A percentile compares a stretch with the other conserved stretches of the same genome.
phyloP scores from a whole-genome alignment of 2,329 filamentous ascomycete species.

The Aspergillus fumigatus region DNA sequence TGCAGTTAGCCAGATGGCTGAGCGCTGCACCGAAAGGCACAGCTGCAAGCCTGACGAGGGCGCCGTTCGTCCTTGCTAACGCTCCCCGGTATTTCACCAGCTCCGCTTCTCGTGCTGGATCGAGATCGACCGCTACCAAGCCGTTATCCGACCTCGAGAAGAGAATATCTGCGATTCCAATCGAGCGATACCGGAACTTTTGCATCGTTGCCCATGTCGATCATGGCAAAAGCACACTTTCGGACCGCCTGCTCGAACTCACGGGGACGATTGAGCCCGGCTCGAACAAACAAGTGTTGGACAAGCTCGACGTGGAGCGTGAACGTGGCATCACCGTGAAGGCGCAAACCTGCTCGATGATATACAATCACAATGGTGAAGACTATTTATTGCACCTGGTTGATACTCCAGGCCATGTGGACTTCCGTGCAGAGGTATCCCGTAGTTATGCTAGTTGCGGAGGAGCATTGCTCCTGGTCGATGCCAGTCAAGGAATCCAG shows the following conservation, averaged over 20 bases:
- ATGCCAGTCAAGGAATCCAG: constrained; percentile 94
- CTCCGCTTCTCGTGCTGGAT: constrained; percentile 21
- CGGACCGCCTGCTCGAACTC: constrained; percentile 84
- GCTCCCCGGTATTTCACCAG: constrained; percentile 28
- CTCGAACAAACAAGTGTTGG: constrained; percentile 88
- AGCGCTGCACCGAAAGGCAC: constrained; percentile 35
- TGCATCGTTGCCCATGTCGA: constrained; percentile 99
- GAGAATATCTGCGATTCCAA: constrained; percentile 49
- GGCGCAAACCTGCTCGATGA: constrained; percentile 97
- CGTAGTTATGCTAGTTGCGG: constrained; percentile 94
- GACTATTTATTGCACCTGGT: constrained; percentile 95
- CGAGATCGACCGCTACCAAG: constrained; percentile 19
- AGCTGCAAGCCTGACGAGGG: constrained; percentile 26
- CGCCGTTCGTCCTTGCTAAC: constrained; percentile 21
- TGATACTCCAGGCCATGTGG: constrained; percentile 95
- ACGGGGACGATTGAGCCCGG: constrained; percentile 88
- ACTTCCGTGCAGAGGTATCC: constrained; percentile 94
- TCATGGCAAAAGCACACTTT: constrained; percentile 95
- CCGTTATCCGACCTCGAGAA: constrained; percentile 52
- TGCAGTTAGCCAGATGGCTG: constrained; percentile 45
- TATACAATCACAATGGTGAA: constrained; percentile 77
- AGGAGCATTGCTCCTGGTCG: constrained; percentile 84
- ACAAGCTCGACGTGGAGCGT: constrained; percentile 94
- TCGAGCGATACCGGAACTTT: constrained; percentile 72
- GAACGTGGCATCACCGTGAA: constrained; percentile 98